A percentile compares a stretch with the other conserved stretches of the same genome.
These are phyloP conservation scores for Inonotus hispidus DNA, from an alignment of 1,284 basidiomycete genomes.

Conservation along the genomic window DNA sequence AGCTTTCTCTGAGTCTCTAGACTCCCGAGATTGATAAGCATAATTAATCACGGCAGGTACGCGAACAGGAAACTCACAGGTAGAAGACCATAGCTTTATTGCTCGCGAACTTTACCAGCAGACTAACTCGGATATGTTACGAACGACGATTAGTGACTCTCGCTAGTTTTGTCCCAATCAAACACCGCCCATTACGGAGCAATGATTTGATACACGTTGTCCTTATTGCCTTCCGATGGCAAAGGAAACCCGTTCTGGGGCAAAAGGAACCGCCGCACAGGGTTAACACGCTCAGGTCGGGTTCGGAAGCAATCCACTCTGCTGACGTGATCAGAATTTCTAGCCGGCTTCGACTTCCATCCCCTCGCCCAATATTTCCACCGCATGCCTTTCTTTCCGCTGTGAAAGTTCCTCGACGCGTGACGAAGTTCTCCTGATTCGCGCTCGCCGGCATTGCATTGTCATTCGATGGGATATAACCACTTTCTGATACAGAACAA, in stretches of 20 bases:
- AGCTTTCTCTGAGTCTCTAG: neutral
- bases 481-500: too few relatives aligned
- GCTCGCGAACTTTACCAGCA: neutral
- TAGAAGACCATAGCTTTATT: neutral
- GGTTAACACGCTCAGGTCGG: neutral
- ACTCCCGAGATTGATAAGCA: constrained; percentile 1
- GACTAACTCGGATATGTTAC: neutral
- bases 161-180: too few relatives aligned
- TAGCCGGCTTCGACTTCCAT: neutral
- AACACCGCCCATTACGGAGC: too few relatives aligned
- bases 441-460: neutral
- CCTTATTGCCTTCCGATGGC: neutral
- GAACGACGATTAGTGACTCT: too few relatives aligned
- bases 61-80: neutral
- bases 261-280: neutral
- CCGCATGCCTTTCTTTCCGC: neutral
- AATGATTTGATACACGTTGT: neutral
- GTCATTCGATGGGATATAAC: neutral
- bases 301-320: neutral
- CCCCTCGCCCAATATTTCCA: neutral
- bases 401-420: neutral
- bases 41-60: neutral
- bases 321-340: neutral
- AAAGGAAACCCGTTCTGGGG: neutral
- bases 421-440: neutral